Percentiles rank a stretch among this genome's conserved stretches.
Evolutionary conservation across 768 basidiomycete species (phyloP).

Genomic region (Auricularia sp.): DNA sequence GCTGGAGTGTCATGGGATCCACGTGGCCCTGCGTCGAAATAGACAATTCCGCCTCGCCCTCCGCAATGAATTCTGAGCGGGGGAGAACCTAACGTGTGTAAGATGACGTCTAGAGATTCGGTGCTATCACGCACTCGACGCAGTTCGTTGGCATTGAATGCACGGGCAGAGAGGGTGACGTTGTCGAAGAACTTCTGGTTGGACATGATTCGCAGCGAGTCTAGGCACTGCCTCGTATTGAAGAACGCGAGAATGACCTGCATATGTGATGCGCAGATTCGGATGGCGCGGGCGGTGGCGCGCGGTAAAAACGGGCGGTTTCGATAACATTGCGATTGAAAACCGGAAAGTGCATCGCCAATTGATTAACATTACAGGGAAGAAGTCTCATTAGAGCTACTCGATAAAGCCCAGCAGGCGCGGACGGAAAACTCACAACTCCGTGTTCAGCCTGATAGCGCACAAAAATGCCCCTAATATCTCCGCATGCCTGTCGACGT

Average conservation of each 20-base stretch:
- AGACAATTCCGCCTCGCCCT: constrained; percentile 43
- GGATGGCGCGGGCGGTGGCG: neutral
- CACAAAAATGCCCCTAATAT: constrained; percentile 49
- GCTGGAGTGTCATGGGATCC: constrained; percentile 15
- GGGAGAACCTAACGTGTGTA: constrained; percentile 6
- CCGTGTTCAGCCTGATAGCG: constrained; percentile 42
- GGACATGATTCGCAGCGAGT: constrained; percentile 36
- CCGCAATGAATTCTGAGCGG: constrained; percentile 38
- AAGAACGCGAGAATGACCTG: constrained; percentile 43
- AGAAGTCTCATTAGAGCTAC: constrained; percentile 6
- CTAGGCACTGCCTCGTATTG: constrained; percentile 46
- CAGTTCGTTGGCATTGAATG: constrained; percentile 25
- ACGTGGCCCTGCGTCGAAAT: constrained; percentile 21
- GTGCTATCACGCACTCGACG: constrained; percentile 26
- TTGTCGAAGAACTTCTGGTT: constrained; percentile 12
- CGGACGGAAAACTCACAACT: constrained; percentile 23
- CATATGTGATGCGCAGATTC: neutral
- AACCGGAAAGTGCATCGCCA: neutral
- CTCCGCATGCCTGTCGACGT: constrained; percentile 11
- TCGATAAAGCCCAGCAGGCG: constrained; percentile 4
- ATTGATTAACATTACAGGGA: constrained; percentile 1
- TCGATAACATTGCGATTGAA: neutral
- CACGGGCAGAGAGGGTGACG: constrained; percentile 18
- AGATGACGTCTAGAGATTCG: neutral
- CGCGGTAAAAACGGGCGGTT: neutral